These are phyloP conservation scores for Emmonsia crescens DNA, from an alignment of 2,329 filamentous ascomycete genomes.

Conservation along the genomic window DNA sequence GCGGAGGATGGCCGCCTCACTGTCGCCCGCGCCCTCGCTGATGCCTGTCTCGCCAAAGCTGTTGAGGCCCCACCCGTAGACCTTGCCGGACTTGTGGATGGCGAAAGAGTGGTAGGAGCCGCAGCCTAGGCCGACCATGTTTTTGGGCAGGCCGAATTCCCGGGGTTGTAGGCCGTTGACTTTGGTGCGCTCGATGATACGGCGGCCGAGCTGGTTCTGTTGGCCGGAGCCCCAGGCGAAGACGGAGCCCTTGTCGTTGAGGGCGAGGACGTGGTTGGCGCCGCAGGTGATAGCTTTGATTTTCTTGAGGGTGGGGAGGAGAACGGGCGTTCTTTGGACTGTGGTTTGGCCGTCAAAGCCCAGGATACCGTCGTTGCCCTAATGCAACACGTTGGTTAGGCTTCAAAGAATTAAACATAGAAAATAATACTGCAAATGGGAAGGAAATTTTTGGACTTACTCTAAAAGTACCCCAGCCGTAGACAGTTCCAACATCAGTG, in stretches of 20 bases:
- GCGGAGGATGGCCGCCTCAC: conserved; percentile 60
- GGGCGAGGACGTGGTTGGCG: conserved; percentile 47
- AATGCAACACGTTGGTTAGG: background rate
- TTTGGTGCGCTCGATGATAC: conserved; percentile 49
- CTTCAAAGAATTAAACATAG: background rate
- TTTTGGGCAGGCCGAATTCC: conserved; percentile 47
- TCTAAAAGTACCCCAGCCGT: conserved; percentile 54
- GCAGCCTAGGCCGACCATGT: conserved; percentile 52
- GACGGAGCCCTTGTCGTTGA: conserved; percentile 49
- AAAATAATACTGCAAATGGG: conserved; percentile 7
- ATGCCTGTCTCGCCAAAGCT: conserved; percentile 74
- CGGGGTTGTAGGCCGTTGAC: conserved; percentile 45
- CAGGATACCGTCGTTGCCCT: conserved; percentile 54
- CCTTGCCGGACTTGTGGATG: conserved; percentile 54
- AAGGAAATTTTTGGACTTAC: conserved; percentile 25
- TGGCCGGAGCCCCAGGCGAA: conserved; percentile 57
- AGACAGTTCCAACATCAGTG: conserved; percentile 50
- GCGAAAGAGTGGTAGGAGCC: conserved; percentile 78
- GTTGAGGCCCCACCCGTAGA: conserved; percentile 79
- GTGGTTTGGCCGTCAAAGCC: conserved; percentile 42
- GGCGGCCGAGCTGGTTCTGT: conserved; percentile 58
- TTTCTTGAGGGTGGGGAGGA: conserved; percentile 43
- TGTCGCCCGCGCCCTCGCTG: conserved; percentile 51
- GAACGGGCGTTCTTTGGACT: conserved; percentile 36
- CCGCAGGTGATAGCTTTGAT: conserved; percentile 45